Base-by-base conservation (phyloP, 768 basidiomycete species). In the Steccherinum ochraceum region DNA sequence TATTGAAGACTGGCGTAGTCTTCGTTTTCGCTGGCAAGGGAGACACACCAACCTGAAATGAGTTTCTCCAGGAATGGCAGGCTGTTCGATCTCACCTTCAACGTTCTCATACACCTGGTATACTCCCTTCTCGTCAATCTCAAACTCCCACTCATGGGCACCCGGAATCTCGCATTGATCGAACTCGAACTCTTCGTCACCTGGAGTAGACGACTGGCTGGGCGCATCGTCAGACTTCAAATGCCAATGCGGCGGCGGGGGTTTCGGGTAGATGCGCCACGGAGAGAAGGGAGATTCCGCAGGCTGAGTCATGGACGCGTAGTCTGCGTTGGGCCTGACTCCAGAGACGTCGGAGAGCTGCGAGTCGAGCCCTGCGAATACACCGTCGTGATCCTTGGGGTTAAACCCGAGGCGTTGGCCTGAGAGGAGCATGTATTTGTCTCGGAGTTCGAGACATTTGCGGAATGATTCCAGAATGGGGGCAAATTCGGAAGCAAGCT, bases 191-290 rank as follows among this genome's bases (percentile, higher is more conserved):
- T 77, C 78, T n/a, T 72, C 71, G 3, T 63, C 64, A 7, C 30
- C 30, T 7, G 30, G 30, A 7, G 7, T 16, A 35, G 30, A 35
- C 30, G 30, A 35, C 7, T 35, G 30, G 16, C 30, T 35, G 30
- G 30, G 7, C 16, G 7, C 30, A 25, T 48, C 54, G 3, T 75
- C 70, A 11, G 68, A 51, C 39, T 72, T 77, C 84, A 89, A 93
- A 61, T 92, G 91, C 96, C 96, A 99, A 59, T 93, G 93, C 0
- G 94, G 95, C 2, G 91, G 89, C 0, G 96, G 96, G 3, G 96
- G 94, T 11, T 74, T 77, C 0, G 96, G 96, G 58, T 96, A 96
- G 57, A 97, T 87, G 49, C 77, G 79, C 96, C 96, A 99, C 3
- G 80, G 71, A 30, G 78, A 59, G 57, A 76, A 71, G 13, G 68